Evolutionary conservation across 2,329 filamentous ascomycete genomes (phyloP), one percentile per base, ranked within the genome.

Genomic region (Xylaria sp.): DNA sequence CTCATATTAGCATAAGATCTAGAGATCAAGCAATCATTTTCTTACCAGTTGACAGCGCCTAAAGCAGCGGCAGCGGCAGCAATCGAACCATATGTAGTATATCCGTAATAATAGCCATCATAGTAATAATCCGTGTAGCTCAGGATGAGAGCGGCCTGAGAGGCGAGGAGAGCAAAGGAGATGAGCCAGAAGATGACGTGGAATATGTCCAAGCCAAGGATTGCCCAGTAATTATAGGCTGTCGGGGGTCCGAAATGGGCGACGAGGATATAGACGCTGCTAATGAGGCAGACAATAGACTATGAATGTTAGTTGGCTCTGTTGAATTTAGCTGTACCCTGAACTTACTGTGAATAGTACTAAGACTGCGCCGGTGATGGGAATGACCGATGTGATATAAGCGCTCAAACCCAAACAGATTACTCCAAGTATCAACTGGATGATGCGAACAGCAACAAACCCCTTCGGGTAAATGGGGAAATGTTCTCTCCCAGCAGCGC

Each of bases 211-310:
- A 89, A 78, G 25, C 79, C 80, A 3, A 89, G 76, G 8, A 86
- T 80, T 32, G 84, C 84, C 83, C 85, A 88, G 77, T 85, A 85
- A 76, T 88, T 89, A 77, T 85, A 87, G 23, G 81, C 73, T 2
- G 76, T 76, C n/a, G 82, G 80, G 0, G 78, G 74, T 25, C 79
- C 80, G 46, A 79, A 80, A 51, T 82, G 78, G n/a, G 84, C 81
- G 18, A 84, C 77, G 12, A 87, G 75, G 60, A 82, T 78, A 78
- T 88, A 89, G 69, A 83, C 77, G 57, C 80, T 80, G 44, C 81
- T 77, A 66, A 85, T 78, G 18, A 88, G 57, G 5, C 84, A 85
- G 37, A 80, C 79, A 50, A 87, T 69, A 67, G 78, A 74, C 83
- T 85, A 25, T 37, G 25, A 20, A n/a, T 51, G 44, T 66, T 41